A percentile compares a stretch with the other conserved stretches of the same genome.
phyloP scores from a whole-genome alignment of 495 filamentous ascomycete species.

The Hypoxylon lienhwacheense region DNA sequence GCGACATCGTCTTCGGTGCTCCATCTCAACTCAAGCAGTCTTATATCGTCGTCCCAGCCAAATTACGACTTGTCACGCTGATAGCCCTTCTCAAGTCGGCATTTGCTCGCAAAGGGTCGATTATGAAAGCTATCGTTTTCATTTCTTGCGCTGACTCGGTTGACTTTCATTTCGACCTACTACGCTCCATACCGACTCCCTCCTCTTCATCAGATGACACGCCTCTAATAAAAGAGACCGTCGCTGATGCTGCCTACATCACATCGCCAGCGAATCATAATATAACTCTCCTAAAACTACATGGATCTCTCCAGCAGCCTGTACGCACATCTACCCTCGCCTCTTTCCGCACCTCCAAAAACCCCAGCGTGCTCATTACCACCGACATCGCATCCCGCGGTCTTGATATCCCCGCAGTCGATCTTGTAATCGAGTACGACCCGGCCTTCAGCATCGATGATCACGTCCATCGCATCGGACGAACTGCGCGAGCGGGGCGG shows the following conservation, averaged over 20 bases:
- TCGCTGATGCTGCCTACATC: slow-evolving; percentile 49
- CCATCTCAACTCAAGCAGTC: slow-evolving; percentile 92
- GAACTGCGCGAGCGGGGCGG: slow-evolving; percentile 89
- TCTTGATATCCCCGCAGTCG: slow-evolving; percentile 90
- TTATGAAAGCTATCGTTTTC: slow-evolving; percentile 95
- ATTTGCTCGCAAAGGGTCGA: slow-evolving; percentile 80
- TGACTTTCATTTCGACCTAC: slow-evolving; percentile 92
- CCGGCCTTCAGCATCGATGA: slow-evolving; percentile 88
- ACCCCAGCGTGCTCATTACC: slow-evolving; percentile 80
- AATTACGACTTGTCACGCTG: slow-evolving; percentile 84
- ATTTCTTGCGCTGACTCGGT: slow-evolving; percentile 96
- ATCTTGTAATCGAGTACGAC: slow-evolving; percentile 92
- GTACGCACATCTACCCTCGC: slow-evolving; percentile 81
- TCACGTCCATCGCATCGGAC: slow-evolving; percentile 90
- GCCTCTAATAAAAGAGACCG: slow-evolving; percentile 44
- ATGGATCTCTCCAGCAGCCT: slow-evolving; percentile 89
- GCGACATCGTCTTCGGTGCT: slow-evolving; percentile 70
- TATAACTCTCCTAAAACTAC: slow-evolving; percentile 79
- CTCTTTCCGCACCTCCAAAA: slow-evolving; percentile 66
- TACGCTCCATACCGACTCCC: slow-evolving; percentile 56
- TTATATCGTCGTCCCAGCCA: slow-evolving; percentile 82
- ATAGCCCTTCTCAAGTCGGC: slow-evolving; percentile 79
- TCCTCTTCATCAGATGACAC: slow-evolving; percentile 28
- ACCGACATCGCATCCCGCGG: slow-evolving; percentile 95
- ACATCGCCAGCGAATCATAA: slow-evolving; percentile 52